These are phyloP conservation scores for Sanghuangporus sanghuang DNA, from an alignment of 1,284 basidiomycete species.

Conservation along the genomic window DNA sequence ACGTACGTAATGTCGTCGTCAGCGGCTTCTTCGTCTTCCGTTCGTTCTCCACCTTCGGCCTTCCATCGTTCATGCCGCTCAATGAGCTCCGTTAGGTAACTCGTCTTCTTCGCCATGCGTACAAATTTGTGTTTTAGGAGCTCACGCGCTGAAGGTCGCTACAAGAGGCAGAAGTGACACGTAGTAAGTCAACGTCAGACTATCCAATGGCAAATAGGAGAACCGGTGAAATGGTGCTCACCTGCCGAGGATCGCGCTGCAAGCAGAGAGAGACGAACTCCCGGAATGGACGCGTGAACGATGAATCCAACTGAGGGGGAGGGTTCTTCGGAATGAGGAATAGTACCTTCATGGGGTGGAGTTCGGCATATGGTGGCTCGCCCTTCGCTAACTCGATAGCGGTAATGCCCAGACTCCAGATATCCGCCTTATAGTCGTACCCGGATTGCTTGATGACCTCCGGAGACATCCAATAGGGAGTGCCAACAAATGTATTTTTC, in stretches of 20 bases:
- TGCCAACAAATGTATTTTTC: slow-evolving; percentile 98
- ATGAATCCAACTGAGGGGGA: slow-evolving; percentile 83
- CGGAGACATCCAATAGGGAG: slow-evolving; percentile 98
- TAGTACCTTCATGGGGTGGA: slow-evolving; percentile 99
- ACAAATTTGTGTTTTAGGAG: slow-evolving; percentile 96
- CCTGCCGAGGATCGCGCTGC: slow-evolving; percentile 89
- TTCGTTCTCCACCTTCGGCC: slow-evolving; percentile 79
- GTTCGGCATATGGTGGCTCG: slow-evolving; percentile 94
- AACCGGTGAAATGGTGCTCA: background rate
- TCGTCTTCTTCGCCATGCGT: slow-evolving; percentile 90
- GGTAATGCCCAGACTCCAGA: slow-evolving; percentile 96
- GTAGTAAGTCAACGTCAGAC: background rate
- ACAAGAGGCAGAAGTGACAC: slow-evolving; percentile 10
- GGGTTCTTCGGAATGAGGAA: slow-evolving; percentile 98
- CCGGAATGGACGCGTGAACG: slow-evolving; percentile 88
- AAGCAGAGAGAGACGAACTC: slow-evolving; percentile 94
- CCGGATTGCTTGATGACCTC: slow-evolving; percentile 99
- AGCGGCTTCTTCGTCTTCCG: slow-evolving; percentile 50
- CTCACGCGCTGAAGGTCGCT: slow-evolving; percentile 93
- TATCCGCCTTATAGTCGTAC: slow-evolving; percentile 98
- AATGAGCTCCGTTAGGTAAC: slow-evolving; percentile 91
- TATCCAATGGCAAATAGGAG: background rate
- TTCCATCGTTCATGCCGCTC: slow-evolving; percentile 93
- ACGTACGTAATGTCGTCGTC: background rate
- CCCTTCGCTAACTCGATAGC: slow-evolving; percentile 97